Base-by-base conservation (phyloP, 805 yeast species). In the Debaryomyces hansenii region DNA sequence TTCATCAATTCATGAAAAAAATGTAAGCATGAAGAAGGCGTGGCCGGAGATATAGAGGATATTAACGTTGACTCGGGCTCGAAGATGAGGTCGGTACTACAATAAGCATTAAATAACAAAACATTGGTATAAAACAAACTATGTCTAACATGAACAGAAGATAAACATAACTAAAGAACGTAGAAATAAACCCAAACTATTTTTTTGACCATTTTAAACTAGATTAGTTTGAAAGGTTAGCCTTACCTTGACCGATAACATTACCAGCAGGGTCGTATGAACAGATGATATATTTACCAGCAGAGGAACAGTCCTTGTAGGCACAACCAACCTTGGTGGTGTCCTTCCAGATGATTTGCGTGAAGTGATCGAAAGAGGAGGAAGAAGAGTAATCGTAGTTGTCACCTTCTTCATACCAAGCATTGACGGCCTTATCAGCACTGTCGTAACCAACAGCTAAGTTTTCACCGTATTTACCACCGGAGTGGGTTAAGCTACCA, bases 221-320 rank as follows among this genome's bases (percentile, higher is more conserved):
- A 5, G 14, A 5, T 31, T 31, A 31, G 14, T 11, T 31, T 12
- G 34, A 31, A 39, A 39, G 38, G 42, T 62, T 62, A 29, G 51
- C 43, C 11, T 44, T 45, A 24, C 54, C 54, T 44, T 71, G 59
- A 46, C 87, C 84, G 41, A 74, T 66, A 44, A 75, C 60, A 69
- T 90, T 90, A 57, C 96, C 96, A 33, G 85, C 79, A 15, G 89
- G 83, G 58, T 74, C 69, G 53, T 90, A 90, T 43, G 84, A 81
- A 66, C 96, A 90, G 51, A 87, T 79, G 46, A 85, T 72, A 68
- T 87, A 88, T 54, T 72, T 68, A 44, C 82, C 81, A 59, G 59
- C 60, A 40, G 57, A 50, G 20, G 63, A 51, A 69, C 96, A 87
- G 53, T 75, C 62, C 59, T 80, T 83, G 64, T 73, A 69, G 44